Evolutionary conservation across 139 green algal species (phyloP), one percentile per base, ranked within the genome.

Genomic region (Eudorina sp.): DNA sequence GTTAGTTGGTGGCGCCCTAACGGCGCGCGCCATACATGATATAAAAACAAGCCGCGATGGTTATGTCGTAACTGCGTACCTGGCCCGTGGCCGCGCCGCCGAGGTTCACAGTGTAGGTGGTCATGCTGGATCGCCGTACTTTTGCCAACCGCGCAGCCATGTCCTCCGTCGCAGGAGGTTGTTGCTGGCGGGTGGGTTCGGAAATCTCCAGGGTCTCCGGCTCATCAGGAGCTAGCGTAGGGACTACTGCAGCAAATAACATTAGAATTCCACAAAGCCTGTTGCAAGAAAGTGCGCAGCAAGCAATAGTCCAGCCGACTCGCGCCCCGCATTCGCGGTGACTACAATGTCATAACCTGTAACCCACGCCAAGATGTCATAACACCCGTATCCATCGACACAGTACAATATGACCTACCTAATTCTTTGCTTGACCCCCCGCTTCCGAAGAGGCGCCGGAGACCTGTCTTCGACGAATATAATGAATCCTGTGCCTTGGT

Each of bases 21-120:
- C n/a, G n/a, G n/a, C n/a, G n/a, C n/a, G n/a, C n/a, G n/a, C n/a
- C n/a, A n/a, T n/a, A n/a, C n/a, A n/a, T n/a, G n/a, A n/a, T n/a
- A n/a, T n/a, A n/a, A n/a, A n/a, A n/a, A n/a, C n/a, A n/a, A n/a
- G n/a, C n/a, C n/a, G n/a, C n/a, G n/a, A n/a, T n/a, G n/a, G n/a
- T n/a, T n/a, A n/a, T n/a, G n/a, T n/a, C n/a, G n/a, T n/a, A n/a
- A n/a, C n/a, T 43, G 45, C 4, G 72, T 43, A 82, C 73, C 75
- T 68, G 51, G 14, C 46, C 53, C 40, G 14, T 34, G 31, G 21
- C 4, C 1, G n/a, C 75, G 14, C 75, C 46, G 27, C 73, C 75
- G 6, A 83, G 51, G 51, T 83, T 69, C 9, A 83, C n/a, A 31
- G 75, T 83, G 75, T 69, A 83, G 31, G 75, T 83, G 21, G 75